phyloP scores from a whole-genome alignment of 2,329 filamentous ascomycete genomes.

The Botrytis porri region DNA sequence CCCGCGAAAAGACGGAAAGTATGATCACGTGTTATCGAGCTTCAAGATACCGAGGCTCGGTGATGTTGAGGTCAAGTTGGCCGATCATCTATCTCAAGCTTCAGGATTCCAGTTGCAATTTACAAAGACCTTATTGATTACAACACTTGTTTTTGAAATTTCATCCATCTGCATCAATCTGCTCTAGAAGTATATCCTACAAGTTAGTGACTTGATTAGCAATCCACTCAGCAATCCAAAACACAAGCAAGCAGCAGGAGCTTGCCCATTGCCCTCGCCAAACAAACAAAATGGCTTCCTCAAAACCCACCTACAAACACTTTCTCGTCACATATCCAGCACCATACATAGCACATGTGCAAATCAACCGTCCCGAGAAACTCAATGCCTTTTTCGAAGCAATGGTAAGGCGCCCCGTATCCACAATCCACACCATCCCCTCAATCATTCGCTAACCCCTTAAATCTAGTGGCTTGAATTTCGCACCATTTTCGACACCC shows the following conservation, averaged over 20 bases:
- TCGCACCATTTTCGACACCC: constrained; percentile 64
- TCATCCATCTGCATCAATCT: neutral
- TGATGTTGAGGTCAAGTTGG: neutral
- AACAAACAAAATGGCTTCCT: constrained; percentile 23
- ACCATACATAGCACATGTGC: constrained; percentile 79
- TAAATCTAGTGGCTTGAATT: constrained; percentile 68
- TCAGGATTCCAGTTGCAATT: neutral
- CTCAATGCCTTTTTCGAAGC: constrained; percentile 82
- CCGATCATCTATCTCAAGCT: neutral
- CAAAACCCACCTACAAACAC: constrained; percentile 28
- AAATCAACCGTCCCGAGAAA: constrained; percentile 84
- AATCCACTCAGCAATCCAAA: neutral
- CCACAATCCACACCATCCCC: neutral
- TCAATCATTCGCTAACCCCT: neutral
- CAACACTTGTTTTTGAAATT: neutral
- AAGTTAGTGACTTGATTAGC: neutral
- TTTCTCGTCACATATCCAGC: constrained; percentile 65
- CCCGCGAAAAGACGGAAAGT: neutral
- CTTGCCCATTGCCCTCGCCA: neutral
- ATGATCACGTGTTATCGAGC: neutral
- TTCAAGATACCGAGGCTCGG: constrained; percentile 8
- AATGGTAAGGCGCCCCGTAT: constrained; percentile 47
- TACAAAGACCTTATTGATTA: neutral
- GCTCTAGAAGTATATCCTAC: neutral
- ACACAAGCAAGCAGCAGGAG: neutral